Evolutionary conservation across 352 stramenopile genomes (phyloP).

Genomic region (Albugo candida): DNA sequence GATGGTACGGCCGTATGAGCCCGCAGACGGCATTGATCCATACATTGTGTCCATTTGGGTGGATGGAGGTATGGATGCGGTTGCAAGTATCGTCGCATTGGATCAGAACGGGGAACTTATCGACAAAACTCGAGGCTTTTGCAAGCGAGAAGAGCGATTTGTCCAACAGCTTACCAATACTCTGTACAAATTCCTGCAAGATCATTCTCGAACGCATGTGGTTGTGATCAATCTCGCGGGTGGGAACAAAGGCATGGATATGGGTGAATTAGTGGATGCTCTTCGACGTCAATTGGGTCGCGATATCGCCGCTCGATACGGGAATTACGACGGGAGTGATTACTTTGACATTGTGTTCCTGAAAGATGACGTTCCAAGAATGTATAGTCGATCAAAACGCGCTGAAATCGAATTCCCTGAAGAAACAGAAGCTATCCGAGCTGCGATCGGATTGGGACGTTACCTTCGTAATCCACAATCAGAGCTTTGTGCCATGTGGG

Average conservation of each 20-base stretch:
- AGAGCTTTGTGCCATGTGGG: constrained; percentile 74
- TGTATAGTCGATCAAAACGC: constrained; percentile 75
- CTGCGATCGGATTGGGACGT: constrained; percentile 50
- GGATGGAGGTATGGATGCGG: constrained; percentile 49
- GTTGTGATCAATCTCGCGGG: constrained; percentile 81
- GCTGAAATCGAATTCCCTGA: constrained; percentile 70
- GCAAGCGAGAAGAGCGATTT: constrained; percentile 47
- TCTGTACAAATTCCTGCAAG: constrained; percentile 63
- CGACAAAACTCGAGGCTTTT: constrained; percentile 75
- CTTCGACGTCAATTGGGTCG: constrained; percentile 53
- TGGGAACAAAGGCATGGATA: constrained; percentile 79
- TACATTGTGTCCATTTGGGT: constrained; percentile 80
- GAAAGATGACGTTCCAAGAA: constrained; percentile 76
- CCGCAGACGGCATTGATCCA: constrained; percentile 50
- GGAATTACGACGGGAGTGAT: constrained; percentile 54
- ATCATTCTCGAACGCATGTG: constrained; percentile 60
- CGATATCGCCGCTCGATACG: constrained; percentile 46
- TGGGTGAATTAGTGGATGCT: constrained; percentile 72
- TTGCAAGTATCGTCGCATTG: constrained; percentile 67
- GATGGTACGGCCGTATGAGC: constrained; percentile 56
- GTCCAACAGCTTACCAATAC: constrained; percentile 57
- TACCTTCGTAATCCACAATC: constrained; percentile 74
- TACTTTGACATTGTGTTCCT: constrained; percentile 78
- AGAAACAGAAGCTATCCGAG: constrained; percentile 58
- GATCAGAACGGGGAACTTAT: constrained; percentile 73